Percentiles rank a stretch among this genome's conserved stretches.
phyloP scores from a whole-genome alignment of 1,284 basidiomycete genomes.

The Puccinia coronata region DNA sequence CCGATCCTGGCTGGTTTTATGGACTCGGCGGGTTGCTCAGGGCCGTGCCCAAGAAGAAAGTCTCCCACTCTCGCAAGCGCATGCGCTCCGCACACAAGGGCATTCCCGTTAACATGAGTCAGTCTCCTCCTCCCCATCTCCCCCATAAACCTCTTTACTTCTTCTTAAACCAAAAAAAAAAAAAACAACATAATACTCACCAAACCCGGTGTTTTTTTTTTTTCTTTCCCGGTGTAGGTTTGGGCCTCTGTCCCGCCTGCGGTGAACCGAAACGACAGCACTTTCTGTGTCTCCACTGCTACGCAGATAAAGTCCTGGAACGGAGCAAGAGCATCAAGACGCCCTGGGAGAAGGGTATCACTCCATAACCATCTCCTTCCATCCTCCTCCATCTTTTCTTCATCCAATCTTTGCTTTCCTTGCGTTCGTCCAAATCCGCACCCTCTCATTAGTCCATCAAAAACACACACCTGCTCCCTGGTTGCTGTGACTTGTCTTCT shows the following conservation, averaged over 20 bases:
- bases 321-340: background rate
- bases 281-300: slow-evolving; percentile 47
- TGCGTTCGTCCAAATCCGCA: too few species aligned
- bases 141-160: too few species aligned
- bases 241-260: slow-evolving; percentile 32
- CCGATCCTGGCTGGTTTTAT: background rate
- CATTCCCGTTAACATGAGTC: slow-evolving; percentile 35
- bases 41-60: slow-evolving; percentile 49
- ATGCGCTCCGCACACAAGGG: slow-evolving; percentile 48
- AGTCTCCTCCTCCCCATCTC: background rate
- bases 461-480: too few species aligned
- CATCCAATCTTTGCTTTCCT: background rate
- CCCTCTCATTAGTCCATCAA: too few species aligned
- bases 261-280: slow-evolving; percentile 44
- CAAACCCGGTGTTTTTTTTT: background rate
- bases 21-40: slow-evolving; percentile 13
- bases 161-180: too few species aligned
- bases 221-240: slow-evolving; percentile 25
- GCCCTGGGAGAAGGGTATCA: slow-evolving; percentile 47
- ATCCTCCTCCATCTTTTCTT: background rate
- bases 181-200: background rate
- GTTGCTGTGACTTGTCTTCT: too few species aligned
- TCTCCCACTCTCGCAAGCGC: slow-evolving; percentile 45
- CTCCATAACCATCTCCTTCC: slow-evolving; percentile 20
- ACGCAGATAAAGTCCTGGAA: slow-evolving; percentile 41